Evolutionary conservation across 2,329 filamentous ascomycete species (phyloP), one percentile per base, ranked within the genome.

Genomic region (Periconia sp.): DNA sequence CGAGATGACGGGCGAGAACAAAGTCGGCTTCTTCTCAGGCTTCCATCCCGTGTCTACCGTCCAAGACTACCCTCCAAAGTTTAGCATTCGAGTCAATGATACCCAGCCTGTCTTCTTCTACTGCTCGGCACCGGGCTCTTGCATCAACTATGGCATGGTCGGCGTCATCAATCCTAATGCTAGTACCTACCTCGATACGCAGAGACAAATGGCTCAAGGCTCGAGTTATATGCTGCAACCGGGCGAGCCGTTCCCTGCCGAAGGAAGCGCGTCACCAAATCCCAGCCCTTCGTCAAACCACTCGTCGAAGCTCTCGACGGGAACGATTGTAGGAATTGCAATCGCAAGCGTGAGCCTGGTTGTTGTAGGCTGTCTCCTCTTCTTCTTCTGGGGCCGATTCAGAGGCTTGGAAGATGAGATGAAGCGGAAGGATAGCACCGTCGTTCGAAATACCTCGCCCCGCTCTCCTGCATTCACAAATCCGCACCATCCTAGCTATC

Each of bases 141-240:
- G 88, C 60, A 76, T 78, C 8, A 66, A 71, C 2, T 80, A 84
- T 37, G 79, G 82, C 25, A 92, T 92, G 88, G 79, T 92, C 13
- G 88, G 87, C 4, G 85, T 82, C 1, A 85, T 92, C 53, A 92
- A 92, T 59, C 79, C 85, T 8, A 66, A 64, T 31, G 22, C 54
- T 5, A 52, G 46, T 10, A 57, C 51, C 30, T 54, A 47, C 5
- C 48, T 69, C 25, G 38, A 47, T 5, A 40, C 38, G 22, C 66
- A 70, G 26, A 50, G 54, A 2, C 21, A 48, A 12, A 34, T 63
- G 18, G 66, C 66, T 7, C 42, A 43, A 13, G 38, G 56, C 24
- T 48, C 59, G 22, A 36, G 54, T 7, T 68, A 66, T 43, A 60
- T 58, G 54, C 56, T 70, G 4, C 54, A 64, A 21, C 66, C 68